Conservation (phyloP, 768 basidiomycete genomes). For the Tylopilus sp. region DNA sequence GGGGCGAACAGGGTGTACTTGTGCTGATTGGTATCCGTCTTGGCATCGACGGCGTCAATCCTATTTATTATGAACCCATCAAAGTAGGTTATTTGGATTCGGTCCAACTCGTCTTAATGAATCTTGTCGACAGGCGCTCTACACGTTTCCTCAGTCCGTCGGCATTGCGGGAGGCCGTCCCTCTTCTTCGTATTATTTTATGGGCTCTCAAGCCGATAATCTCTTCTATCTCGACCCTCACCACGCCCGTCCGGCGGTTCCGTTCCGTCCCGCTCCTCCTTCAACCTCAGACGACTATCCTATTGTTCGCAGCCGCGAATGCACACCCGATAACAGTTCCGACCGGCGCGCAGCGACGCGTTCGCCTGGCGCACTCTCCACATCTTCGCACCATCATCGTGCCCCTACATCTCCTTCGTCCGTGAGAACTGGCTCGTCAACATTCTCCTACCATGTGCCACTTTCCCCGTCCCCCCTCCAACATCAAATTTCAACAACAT, state of each 20-base stretch:
- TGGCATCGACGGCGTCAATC: slow-evolving; percentile 92
- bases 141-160: slow-evolving; percentile 92
- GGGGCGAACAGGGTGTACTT: slow-evolving; percentile 85
- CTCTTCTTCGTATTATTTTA: slow-evolving; percentile 97
- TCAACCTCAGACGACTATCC: slow-evolving; percentile 22
- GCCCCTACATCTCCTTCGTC: slow-evolving; percentile 51
- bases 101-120: not conserved
- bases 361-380: slow-evolving; percentile 22
- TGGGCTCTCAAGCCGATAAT: slow-evolving; percentile 85
- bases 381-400: slow-evolving; percentile 31
- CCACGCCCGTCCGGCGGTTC: slow-evolving; percentile 73
- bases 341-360: slow-evolving; percentile 25
- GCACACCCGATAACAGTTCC: slow-evolving; percentile 31
- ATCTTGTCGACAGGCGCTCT: slow-evolving; percentile 56
- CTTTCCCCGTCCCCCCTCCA: slow-evolving; percentile 64
- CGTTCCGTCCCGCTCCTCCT: slow-evolving; percentile 53
- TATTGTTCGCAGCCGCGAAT: slow-evolving; percentile 23
- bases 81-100: slow-evolving; percentile 44
- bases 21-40: slow-evolving; percentile 83
- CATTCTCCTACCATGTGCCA: slow-evolving; percentile 56
- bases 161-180: slow-evolving; percentile 97
- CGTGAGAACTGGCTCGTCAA: slow-evolving; percentile 45
- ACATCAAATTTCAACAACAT: slow-evolving; percentile 53
- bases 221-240: slow-evolving; percentile 83
- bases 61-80: slow-evolving; percentile 86